Evolutionary conservation across 495 filamentous ascomycete genomes (phyloP), one percentile per base, ranked within the genome.

Genomic region (Penicillium nucicola): DNA sequence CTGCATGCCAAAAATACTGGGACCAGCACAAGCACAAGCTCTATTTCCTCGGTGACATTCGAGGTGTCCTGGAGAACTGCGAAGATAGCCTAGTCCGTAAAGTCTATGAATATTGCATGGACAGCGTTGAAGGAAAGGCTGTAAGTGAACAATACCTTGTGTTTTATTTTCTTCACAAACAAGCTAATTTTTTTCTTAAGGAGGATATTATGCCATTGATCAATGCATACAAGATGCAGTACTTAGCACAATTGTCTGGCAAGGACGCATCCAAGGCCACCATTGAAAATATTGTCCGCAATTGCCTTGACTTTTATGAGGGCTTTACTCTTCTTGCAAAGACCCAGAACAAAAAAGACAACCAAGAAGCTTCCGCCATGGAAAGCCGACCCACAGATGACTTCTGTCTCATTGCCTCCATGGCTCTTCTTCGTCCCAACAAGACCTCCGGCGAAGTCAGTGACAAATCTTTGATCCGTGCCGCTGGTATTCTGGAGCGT

Each of bases 351-450:
- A 35, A 55, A 32, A 33, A 19, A 28, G 19, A 35, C 14, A 25
- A 20, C 15, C 18, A 44, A 22, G 52, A 50, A 17, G 5, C 66
- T 18, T 62, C 69, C 22, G 62, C 65, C 2, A 82, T 78, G 31
- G 81, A 84, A 50, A 80, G 77, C 41, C 74, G 80, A 38, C 77
- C 80, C 9, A 77, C 74, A 36, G 82, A 84, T 53, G 80, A 84
- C 45, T 68, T 81, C 20, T 76, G 72, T 30, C 51, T 85, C 13
- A 68, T 85, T 46, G 78, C 80, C 31, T 72, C 77, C 14, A 84
- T 82, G 79, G 70, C 68, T 15, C 60, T 84, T 8, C 60, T 84
- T 30, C 74, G 67, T 17, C 61, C 79, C 10, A 64, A 57, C 42
- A 57, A 64, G 7, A 46, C 22, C 7, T 45, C 61, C 18, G 48